A percentile compares a stretch with the other conserved stretches of the same genome.
These are phyloP conservation scores for Lachancea meyersii DNA, from an alignment of 805 yeast species.

Conservation along the genomic window DNA sequence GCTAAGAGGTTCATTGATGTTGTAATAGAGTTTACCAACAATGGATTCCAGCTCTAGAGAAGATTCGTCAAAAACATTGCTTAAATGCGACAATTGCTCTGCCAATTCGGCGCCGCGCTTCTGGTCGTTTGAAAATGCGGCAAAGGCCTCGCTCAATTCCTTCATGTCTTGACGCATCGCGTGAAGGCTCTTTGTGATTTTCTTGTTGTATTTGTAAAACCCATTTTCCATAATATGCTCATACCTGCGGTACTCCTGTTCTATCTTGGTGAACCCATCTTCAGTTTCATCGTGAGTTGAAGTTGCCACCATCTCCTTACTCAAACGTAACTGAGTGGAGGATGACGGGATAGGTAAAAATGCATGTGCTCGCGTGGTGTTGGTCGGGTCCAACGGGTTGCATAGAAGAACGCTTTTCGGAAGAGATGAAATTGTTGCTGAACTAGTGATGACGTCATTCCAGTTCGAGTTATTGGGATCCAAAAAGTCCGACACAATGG, in stretches of 20 bases:
- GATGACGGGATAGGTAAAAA: slow-evolving; percentile 29
- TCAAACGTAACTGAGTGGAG: slow-evolving; percentile 19
- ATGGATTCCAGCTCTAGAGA: slow-evolving; percentile 22
- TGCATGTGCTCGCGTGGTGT: slow-evolving; percentile 31
- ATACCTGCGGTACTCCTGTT: slow-evolving; percentile 27
- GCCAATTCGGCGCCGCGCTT: slow-evolving; percentile 22
- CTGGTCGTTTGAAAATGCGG: slow-evolving; percentile 22
- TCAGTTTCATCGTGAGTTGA: slow-evolving; percentile 10
- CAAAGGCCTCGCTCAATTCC: slow-evolving; percentile 25
- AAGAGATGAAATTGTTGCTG: slow-evolving; percentile 30
- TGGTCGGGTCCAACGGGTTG: slow-evolving; percentile 33
- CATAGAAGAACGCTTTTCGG: slow-evolving; percentile 31
- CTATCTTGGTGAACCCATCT: slow-evolving; percentile 24
- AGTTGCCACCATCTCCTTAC: slow-evolving; percentile 14
- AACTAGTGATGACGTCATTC: slow-evolving; percentile 31
- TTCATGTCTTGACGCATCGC: slow-evolving; percentile 22
- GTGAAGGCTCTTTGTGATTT: slow-evolving; percentile 24
- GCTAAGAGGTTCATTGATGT: slow-evolving; percentile 30
- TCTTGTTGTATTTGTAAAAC: slow-evolving; percentile 26
- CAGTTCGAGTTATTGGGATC: slow-evolving; percentile 32
- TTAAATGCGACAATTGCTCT: slow-evolving; percentile 24
- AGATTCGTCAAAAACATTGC: slow-evolving; percentile 26
- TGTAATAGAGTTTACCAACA: slow-evolving; percentile 29
- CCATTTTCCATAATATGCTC: slow-evolving; percentile 24
- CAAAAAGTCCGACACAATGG: slow-evolving; percentile 30